These are phyloP conservation scores for Hypoxylon sp. DNA, from an alignment of 2,329 filamentous ascomycete species.

Conservation along the genomic window DNA sequence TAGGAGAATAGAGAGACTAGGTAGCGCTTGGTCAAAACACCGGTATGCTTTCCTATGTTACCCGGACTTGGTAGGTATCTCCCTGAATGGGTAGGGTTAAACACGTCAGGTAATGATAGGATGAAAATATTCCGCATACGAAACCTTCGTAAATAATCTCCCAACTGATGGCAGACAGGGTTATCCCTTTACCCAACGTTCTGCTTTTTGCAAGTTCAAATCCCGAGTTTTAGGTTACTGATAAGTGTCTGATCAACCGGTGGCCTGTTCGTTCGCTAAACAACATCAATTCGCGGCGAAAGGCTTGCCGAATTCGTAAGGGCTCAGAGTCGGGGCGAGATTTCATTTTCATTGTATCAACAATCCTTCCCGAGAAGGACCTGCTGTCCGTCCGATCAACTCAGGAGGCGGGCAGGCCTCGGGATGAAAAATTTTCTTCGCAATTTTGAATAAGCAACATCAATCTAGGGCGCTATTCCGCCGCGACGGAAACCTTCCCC, in stretches of 20 bases:
- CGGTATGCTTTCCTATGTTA: not conserved
- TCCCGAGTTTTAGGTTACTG: slow-evolving; percentile 16
- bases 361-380: slow-evolving; percentile 10
- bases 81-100: not conserved
- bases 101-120: not conserved
- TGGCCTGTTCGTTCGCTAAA: slow-evolving; percentile 27
- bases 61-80: not conserved
- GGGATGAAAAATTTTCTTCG: slow-evolving; percentile 39
- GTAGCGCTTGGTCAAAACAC: not conserved
- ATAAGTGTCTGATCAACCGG: slow-evolving; percentile 18
- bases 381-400: slow-evolving; percentile 20
- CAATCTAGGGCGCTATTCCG: slow-evolving; percentile 36
- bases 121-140: not conserved
- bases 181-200: slow-evolving; percentile 24
- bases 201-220: slow-evolving; percentile 1
- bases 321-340: slow-evolving; percentile 25
- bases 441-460: slow-evolving; percentile 29
- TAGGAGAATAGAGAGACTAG: not conserved
- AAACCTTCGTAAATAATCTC: not conserved
- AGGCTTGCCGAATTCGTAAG: slow-evolving; percentile 32
- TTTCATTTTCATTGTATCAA: slow-evolving; percentile 12
- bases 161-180: slow-evolving; percentile 2
- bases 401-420: slow-evolving; percentile 9
- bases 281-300: slow-evolving; percentile 14
- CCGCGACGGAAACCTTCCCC: slow-evolving; percentile 43